phyloP scores from a whole-genome alignment of 2,329 filamentous ascomycete species.

The Apiospora aurea region DNA sequence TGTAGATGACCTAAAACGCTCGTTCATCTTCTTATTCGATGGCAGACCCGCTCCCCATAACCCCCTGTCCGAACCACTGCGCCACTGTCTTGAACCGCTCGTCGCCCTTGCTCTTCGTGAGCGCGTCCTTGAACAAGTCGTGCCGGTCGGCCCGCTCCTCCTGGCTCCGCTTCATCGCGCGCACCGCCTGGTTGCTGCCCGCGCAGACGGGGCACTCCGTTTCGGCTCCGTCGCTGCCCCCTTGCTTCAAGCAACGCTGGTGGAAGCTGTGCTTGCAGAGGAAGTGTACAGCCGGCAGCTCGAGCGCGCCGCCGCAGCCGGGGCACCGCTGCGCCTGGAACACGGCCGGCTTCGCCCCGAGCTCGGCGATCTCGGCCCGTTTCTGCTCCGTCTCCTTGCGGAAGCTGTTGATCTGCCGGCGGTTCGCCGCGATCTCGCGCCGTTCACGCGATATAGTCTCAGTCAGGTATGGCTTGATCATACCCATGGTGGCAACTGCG shows the following conservation, averaged over 20 bases:
- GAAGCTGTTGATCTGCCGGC: constrained; percentile 82
- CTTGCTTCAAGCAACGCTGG: constrained; percentile 79
- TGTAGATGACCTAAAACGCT: neutral
- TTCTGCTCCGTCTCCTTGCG: constrained; percentile 83
- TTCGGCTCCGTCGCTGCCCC: constrained; percentile 56
- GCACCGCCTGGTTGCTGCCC: constrained; percentile 83
- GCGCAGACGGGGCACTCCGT: constrained; percentile 89
- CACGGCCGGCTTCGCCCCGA: constrained; percentile 80
- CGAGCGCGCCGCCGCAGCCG: constrained; percentile 78
- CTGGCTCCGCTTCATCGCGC: constrained; percentile 85
- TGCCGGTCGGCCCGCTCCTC: constrained; percentile 86
- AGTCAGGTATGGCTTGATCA: constrained; percentile 92
- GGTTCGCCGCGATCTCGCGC: constrained; percentile 81
- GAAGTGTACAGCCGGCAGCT: constrained; percentile 93
- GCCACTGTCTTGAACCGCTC: constrained; percentile 87
- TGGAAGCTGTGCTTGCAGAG: constrained; percentile 98
- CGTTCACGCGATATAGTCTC: constrained; percentile 89
- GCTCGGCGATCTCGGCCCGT: constrained; percentile 76
- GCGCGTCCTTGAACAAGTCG: constrained; percentile 84
- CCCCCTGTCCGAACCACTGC: constrained; percentile 91
- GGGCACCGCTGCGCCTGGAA: constrained; percentile 92
- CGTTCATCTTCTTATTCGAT: constrained; percentile 14
- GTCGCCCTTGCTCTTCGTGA: constrained; percentile 55
- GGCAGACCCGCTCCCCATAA: constrained; percentile 63
- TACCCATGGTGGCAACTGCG: constrained; percentile 90